Conservation (phyloP, 2,329 filamentous ascomycete species). For the Tolypocladium album region DNA sequence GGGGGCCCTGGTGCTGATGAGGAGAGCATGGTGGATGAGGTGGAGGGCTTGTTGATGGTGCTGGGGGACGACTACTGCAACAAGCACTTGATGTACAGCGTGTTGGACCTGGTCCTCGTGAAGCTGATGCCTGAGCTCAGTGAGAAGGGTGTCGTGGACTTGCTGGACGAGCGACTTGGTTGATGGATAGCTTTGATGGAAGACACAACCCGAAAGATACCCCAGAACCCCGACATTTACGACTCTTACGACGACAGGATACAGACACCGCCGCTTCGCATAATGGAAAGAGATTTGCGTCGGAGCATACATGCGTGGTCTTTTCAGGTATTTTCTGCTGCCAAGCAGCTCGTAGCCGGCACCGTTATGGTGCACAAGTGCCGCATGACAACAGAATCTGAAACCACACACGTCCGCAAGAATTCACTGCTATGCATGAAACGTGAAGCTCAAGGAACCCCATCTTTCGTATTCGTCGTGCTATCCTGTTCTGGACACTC, state of each 20-base stretch:
- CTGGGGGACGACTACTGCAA: slow-evolving; percentile 83
- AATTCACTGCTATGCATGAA: too few species aligned
- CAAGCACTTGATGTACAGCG: slow-evolving; percentile 75
- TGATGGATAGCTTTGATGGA: slow-evolving; percentile 1
- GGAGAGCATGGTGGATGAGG: slow-evolving; percentile 37
- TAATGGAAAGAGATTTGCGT: not conserved
- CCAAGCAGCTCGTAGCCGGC: not conserved
- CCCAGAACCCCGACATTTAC: not conserved
- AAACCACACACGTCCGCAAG: not conserved
- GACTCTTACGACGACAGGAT: not conserved
- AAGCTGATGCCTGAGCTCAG: slow-evolving; percentile 75
- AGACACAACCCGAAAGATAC: not conserved
- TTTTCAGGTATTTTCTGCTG: not conserved
- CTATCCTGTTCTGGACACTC: not conserved
- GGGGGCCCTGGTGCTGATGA: slow-evolving; percentile 16
- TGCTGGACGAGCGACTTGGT: slow-evolving; percentile 62
- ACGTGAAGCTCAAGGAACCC: not conserved
- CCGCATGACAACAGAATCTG: not conserved
- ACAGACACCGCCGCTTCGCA: not conserved
- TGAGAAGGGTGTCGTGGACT: slow-evolving; percentile 57
- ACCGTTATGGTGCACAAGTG: not conserved
- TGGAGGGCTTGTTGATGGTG: slow-evolving; percentile 59
- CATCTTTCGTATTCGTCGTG: not conserved
- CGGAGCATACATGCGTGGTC: not conserved
- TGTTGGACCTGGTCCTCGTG: slow-evolving; percentile 74